Evolutionary conservation across 2,329 filamentous ascomycete species (phyloP).

Genomic region (Fusarium sp.): DNA sequence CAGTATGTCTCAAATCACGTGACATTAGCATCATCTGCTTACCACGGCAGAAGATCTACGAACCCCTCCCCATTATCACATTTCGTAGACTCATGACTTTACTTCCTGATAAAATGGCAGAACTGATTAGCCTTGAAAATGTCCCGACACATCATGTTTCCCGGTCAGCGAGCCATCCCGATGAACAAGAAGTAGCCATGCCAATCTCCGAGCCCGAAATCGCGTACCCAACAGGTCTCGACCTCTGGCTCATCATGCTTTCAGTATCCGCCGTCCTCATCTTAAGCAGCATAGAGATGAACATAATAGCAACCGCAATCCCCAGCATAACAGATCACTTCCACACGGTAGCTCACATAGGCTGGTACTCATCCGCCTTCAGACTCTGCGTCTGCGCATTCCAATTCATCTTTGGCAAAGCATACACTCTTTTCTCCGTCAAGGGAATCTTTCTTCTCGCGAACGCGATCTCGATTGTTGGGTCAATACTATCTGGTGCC

Average conservation of each 20-base stretch:
- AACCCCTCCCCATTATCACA: neutral
- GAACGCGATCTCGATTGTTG: conserved; percentile 57
- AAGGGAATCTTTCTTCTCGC: conserved; percentile 53
- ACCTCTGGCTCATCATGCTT: conserved; percentile 20
- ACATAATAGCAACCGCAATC: conserved; percentile 42
- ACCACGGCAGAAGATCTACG: too few relatives aligned
- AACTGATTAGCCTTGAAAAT: neutral
- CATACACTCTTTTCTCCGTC: conserved; percentile 19
- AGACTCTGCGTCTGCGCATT: conserved; percentile 57
- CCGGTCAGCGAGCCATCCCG: too few relatives aligned
- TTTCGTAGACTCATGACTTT: too few relatives aligned
- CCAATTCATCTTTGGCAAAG: conserved; percentile 33
- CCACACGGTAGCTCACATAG: conserved; percentile 38
- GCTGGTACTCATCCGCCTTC: conserved; percentile 47
- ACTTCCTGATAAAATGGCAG: neutral
- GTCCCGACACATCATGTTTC: accelerated
- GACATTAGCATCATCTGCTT: too few relatives aligned
- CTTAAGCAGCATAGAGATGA: conserved; percentile 40
- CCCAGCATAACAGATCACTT: conserved; percentile 46
- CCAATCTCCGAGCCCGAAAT: accelerated
- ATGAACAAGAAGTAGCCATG: accelerated
- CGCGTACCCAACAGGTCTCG: conserved; percentile 6
- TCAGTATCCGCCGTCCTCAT: conserved; percentile 5
- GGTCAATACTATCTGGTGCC: conserved; percentile 58
- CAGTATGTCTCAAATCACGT: too few relatives aligned